Base-by-base conservation (phyloP, 164 flowering plant species). In the Vitis rupestris region DNA sequence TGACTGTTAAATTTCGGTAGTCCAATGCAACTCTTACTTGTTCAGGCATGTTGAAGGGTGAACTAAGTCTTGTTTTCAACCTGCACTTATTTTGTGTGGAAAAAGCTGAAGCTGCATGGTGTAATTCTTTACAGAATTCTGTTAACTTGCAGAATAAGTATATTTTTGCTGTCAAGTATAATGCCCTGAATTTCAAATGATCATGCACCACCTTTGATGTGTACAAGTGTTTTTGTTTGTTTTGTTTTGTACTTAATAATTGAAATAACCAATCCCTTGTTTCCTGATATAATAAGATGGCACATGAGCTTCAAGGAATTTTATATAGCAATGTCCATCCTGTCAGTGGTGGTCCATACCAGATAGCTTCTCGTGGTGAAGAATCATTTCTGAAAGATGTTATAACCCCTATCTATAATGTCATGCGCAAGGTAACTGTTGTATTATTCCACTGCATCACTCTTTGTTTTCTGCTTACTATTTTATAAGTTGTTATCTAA, bases 331-430 rank as follows among this genome's bases (percentile, higher is more conserved):
- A 85, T 75, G 84, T 67, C 53, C 83, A 81, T 55, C 74, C 80
- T 23, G 96, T 84, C 30, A 87, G 76, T 73, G 97, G 95, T 68
- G 91, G 71, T 59, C 16, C 76, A 48, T 79, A 74, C 69, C 83
- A 80, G 68, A 50, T 80, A 73, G 81, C 74, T 59, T 76, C 81
- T 50, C 86, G 72, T 50, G 90, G 84, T 64, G 98, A 90, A 53
- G 97, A 93, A 71, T 63, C 87, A 17, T 95, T 95, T 80, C 73
- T 95, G 73, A 84, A 74, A 68, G 84, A 83, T 23, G 90, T 93
- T 79, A 75, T 95, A 63, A 87, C 91, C 54, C 99, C 99, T 10
- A 89, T 95, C 47, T 95, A 87, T 72, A 81, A 87, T 59, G 98
- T 95, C 67, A 14, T 95, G 71, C 83, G 71, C 8, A 85, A 80